Conservation (phyloP, 1,284 basidiomycete genomes). For the Ustilago sp. region DNA sequence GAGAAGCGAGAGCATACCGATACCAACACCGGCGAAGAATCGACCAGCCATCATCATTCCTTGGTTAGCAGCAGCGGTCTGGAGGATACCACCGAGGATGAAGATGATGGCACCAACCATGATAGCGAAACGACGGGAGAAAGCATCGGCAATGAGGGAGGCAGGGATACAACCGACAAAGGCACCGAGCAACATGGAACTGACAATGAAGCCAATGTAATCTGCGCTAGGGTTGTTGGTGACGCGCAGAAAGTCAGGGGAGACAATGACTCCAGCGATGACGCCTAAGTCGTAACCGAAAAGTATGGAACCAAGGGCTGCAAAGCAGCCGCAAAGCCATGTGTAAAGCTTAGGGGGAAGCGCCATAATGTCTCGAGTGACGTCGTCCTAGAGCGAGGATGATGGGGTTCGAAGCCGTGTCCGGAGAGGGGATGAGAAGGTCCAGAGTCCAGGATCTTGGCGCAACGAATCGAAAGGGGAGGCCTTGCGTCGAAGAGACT, state of each 20-base stretch:
- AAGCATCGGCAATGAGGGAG: slow-evolving; percentile 67
- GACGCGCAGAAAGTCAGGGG: slow-evolving; percentile 70
- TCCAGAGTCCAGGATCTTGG: slow-evolving; percentile 2
- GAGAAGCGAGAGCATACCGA: slow-evolving; percentile 75
- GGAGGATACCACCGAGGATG: slow-evolving; percentile 74
- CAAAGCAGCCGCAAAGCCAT: slow-evolving; percentile 75
- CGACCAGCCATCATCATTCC: slow-evolving; percentile 77
- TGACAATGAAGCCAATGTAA: slow-evolving; percentile 72
- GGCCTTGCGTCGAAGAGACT: background rate
- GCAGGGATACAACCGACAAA: slow-evolving; percentile 70
- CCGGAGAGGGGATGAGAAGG: background rate
- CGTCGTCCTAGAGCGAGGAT: background rate
- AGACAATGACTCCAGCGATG: slow-evolving; percentile 71
- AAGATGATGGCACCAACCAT: slow-evolving; percentile 70
- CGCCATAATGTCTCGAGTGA: slow-evolving; percentile 50
- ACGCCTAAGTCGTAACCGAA: slow-evolving; percentile 70
- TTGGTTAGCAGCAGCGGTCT: slow-evolving; percentile 74
- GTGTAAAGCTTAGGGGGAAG: slow-evolving; percentile 68
- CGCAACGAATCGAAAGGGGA: background rate
- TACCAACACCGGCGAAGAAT: slow-evolving; percentile 74
- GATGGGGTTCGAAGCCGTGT: background rate
- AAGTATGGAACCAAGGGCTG: slow-evolving; percentile 66
- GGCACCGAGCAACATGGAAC: slow-evolving; percentile 62
- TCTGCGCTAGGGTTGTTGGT: slow-evolving; percentile 68
- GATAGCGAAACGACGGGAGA: slow-evolving; percentile 69